Conservation (phyloP, 768 basidiomycete genomes). For the Leucogyrophana mollusca region DNA sequence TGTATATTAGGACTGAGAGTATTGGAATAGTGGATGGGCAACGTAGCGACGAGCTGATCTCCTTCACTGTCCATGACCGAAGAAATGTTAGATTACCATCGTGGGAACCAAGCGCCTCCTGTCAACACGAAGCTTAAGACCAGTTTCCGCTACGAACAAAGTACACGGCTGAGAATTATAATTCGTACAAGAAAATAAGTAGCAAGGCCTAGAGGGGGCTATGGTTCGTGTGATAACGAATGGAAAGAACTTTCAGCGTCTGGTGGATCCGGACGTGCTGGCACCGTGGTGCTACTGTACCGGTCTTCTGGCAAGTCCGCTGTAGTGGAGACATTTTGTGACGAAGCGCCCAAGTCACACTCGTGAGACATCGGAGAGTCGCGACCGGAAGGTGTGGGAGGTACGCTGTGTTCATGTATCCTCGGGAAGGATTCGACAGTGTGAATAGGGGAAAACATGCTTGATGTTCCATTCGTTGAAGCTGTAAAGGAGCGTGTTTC, state of each 20-base stretch:
- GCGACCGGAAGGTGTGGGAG: background rate
- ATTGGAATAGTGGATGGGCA: conserved; percentile 75
- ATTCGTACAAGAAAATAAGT: background rate
- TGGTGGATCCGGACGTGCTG: conserved; percentile 4
- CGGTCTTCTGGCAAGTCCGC: conserved; percentile 3
- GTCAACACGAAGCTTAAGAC: conserved; percentile 6
- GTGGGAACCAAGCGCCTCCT: conserved; percentile 16
- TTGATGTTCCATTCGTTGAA: conserved; percentile 16
- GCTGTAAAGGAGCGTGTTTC: conserved; percentile 10
- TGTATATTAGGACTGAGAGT: conserved; percentile 62
- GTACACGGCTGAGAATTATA: conserved; percentile 2
- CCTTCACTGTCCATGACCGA: conserved; percentile 20
- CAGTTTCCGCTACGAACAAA: background rate
- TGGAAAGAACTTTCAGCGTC: conserved; percentile 8
- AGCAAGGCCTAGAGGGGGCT: no score
- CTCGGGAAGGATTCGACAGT: conserved; percentile 7
- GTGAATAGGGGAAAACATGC: conserved; percentile 9
- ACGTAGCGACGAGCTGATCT: conserved; percentile 63
- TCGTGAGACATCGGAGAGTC: background rate
- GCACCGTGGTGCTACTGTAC: conserved; percentile 5
- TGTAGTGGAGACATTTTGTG: background rate
- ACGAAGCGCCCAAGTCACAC: background rate
- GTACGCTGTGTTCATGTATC: background rate
- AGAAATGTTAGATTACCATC: no score
- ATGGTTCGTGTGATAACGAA: conserved; percentile 4